Percentiles rank a stretch among this genome's conserved stretches.
Conservation (phyloP, 257 asterid species). For the Nicotiana otophora region DNA sequence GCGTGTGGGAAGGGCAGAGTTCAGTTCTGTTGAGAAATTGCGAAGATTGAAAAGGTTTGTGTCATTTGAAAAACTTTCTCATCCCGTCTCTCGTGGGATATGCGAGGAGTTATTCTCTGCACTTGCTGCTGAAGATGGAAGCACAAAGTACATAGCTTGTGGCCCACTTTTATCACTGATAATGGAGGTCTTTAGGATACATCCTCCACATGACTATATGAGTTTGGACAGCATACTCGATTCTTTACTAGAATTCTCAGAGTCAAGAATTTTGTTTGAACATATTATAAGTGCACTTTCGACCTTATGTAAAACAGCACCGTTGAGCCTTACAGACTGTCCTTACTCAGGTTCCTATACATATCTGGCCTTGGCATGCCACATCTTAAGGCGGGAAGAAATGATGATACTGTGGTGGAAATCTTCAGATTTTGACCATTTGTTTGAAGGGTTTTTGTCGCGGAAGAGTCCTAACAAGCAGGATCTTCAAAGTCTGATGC, state of each 20-base stretch:
- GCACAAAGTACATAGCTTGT: slow-evolving; percentile 57
- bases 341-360: slow-evolving; percentile 93
- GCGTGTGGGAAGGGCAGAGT: slow-evolving; percentile 47
- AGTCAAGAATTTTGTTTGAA: slow-evolving; percentile 50
- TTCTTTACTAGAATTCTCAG: slow-evolving; percentile 57
- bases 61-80: slow-evolving; percentile 58
- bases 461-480: slow-evolving; percentile 78
- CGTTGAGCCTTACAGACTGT: slow-evolving; percentile 68
- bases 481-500: slow-evolving; percentile 83
- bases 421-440: slow-evolving; percentile 64
- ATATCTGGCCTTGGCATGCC: slow-evolving; percentile 80
- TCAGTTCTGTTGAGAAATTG: slow-evolving; percentile 59
- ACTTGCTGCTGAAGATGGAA: slow-evolving; percentile 39
- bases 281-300: slow-evolving; percentile 69
- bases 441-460: slow-evolving; percentile 83
- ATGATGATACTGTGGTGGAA: slow-evolving; percentile 86
- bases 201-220: slow-evolving; percentile 77
- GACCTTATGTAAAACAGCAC: slow-evolving; percentile 66
- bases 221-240: slow-evolving; percentile 75
- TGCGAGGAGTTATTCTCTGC: slow-evolving; percentile 56
- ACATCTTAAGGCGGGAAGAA: slow-evolving; percentile 73
- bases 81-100: slow-evolving; percentile 68
- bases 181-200: slow-evolving; percentile 56
- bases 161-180: slow-evolving; percentile 77
- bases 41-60: slow-evolving; percentile 76